Evolutionary conservation across 1,284 basidiomycete genomes (phyloP), one percentile per base, ranked within the genome.

Genomic region (Cryptococcus sp.): DNA sequence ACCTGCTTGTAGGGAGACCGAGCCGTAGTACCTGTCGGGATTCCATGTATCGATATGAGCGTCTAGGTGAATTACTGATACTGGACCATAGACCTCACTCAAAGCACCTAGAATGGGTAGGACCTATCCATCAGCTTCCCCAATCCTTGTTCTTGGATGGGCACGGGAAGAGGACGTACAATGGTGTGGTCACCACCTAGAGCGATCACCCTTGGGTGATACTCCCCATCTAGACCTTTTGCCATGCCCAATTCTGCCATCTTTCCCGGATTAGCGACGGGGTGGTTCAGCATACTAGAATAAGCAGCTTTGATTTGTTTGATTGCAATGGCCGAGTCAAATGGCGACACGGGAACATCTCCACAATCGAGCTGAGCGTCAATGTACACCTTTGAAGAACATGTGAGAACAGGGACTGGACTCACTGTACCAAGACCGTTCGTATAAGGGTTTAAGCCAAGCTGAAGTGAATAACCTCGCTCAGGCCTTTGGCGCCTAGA

Each of bases 21-120:
- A 55, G 1, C 69, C 68, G 28, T 58, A 46, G 52, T 69, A 70
- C 36, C 67, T 51, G 37, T 67, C 58, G 2, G 67, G 67, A 48
- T 64, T 68, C 64, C 67, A 73, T 22, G 87, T 77, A 54, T 77
- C 76, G 45, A 78, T 68, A 49, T 77, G 76, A 1, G 73, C 70
- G 54, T 77, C 76, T 48, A 77, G 76, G 59, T 78, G 76, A 46
- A 67, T 62, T 42, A 59, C 59, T 3, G 51, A 57, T 32, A 63
- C 53, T 11, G 56, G 62, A 3, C 58, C 62, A 45, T 75, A 76
- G 3, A 75, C 66, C 41, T 69, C 62, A 49, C 72, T 55, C 11
- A 77, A 59, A 7, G 73, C 68, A 34, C 73, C 66, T 19, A 77
- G 66, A 48, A 77, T 73, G 16, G 76, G 76, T 2, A 85, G 76